Conservation (phyloP, 495 filamentous ascomycete species). For the Letharia lupina region DNA sequence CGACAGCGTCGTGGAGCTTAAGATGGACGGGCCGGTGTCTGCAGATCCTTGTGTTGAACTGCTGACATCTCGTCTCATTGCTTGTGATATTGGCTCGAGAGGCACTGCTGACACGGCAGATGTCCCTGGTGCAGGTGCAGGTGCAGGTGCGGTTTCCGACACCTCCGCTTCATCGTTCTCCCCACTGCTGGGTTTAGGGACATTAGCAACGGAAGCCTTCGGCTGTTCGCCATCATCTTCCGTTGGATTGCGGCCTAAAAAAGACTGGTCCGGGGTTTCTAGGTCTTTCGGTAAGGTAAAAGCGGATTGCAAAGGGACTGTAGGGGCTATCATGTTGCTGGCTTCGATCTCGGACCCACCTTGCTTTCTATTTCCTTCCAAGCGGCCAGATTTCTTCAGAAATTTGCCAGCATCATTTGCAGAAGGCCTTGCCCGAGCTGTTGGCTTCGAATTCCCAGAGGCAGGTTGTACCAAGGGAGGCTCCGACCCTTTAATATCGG, state of each 20-base stretch:
- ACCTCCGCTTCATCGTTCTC: neutral
- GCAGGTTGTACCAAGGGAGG: neutral
- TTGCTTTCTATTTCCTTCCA: neutral
- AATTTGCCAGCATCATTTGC: neutral
- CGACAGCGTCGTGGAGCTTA: neutral
- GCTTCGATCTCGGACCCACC: neutral
- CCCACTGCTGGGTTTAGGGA: neutral
- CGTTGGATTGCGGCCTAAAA: neutral
- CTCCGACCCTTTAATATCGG: neutral
- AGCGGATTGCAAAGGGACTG: neutral
- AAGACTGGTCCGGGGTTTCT: neutral
- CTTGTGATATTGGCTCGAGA: neutral
- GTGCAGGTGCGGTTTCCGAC: neutral
- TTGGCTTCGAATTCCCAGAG: neutral
- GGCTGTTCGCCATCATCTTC: neutral
- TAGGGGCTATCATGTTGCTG: neutral
- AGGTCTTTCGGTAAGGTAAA: neutral
- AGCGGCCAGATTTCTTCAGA: neutral
- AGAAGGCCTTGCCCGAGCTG: neutral
- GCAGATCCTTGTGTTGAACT: constrained; percentile 1
- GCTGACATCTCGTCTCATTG: neutral
- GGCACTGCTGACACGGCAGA: neutral
- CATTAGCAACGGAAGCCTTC: neutral
- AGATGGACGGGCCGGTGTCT: neutral
- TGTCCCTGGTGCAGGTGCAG: fast-evolving